These are phyloP conservation scores for Fulvia fulva DNA, from an alignment of 2,329 filamentous ascomycete species.

Conservation along the genomic window DNA sequence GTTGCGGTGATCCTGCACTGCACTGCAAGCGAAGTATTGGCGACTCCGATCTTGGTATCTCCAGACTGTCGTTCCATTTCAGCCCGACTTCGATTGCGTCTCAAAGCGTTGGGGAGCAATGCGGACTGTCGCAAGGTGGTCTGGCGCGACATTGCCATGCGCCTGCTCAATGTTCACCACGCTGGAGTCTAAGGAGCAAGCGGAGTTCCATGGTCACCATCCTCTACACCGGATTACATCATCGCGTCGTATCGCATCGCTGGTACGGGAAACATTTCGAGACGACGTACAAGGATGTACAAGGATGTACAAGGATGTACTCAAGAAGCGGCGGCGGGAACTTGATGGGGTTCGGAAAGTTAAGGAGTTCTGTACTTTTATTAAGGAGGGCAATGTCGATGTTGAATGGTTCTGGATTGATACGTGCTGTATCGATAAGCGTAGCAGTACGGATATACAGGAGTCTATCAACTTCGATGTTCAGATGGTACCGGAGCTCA, in stretches of 20 bases:
- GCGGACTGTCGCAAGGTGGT: too few species aligned
- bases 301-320: constrained; percentile 7
- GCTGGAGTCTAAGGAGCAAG: neutral
- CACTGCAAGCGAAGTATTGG: too few species aligned
- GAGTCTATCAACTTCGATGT: constrained; percentile 22
- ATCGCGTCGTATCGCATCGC: constrained; percentile 14
- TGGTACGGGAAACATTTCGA: constrained; percentile 5
- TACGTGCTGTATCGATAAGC: constrained; percentile 23
- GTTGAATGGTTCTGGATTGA: constrained; percentile 19
- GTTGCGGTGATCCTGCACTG: neutral
- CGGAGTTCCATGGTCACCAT: too few species aligned
- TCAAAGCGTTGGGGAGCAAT: too few species aligned
- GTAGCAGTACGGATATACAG: constrained; percentile 16
- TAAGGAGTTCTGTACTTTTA: constrained; percentile 4
- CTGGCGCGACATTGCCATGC: neutral
- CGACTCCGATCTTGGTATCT: neutral
- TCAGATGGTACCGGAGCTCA: constrained; percentile 17
- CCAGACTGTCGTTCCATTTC: too few species aligned
- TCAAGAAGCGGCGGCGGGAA: constrained; percentile 1
- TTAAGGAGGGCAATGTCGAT: neutral
- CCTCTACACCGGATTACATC: constrained; percentile 8
- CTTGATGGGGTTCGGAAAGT: constrained; percentile 6
- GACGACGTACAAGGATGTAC: too few species aligned
- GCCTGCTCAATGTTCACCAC: constrained; percentile 9
- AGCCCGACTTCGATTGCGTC: too few species aligned